Base-by-base conservation (phyloP, 148 eudicot genomes). In the Arctostaphylos glauca region DNA sequence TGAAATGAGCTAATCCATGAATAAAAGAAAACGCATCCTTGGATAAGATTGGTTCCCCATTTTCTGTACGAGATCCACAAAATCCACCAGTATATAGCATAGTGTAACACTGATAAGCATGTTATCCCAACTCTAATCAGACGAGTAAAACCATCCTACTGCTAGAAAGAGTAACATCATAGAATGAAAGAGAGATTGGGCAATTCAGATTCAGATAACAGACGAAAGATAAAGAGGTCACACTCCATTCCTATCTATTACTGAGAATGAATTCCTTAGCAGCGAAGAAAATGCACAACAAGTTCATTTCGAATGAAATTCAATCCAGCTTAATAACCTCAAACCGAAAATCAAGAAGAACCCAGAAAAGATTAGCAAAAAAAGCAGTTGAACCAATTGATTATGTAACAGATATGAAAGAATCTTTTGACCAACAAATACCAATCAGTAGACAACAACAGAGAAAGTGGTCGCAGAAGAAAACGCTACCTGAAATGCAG, bases 41-140 rank as follows among this genome's bases (percentile, higher is more conserved):
- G 77, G 48, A 74, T 66, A 16, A 53, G 52, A 68, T 55, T 38
- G 2, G 8, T 18, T 53, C 25, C 23, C 78, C 64, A 43, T 67
- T 43, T 71, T 54, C 48, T 49, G 78, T 79, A 70, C 44, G 12
- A 80, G 82, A 84, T 79, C 82, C 62, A 72, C 10, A 78, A 78
- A 56, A 74, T 25, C 25, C 41, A 64, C 21, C 15, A 1, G 67
- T 10, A 67, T 44, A 15, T 53, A 16, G 6, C 53, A 55, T 13
- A 75, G 6, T 9, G 9, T 58, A 58, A 60, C n/a, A 60, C 23
- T 82, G 38, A 77, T 83, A 23, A 5, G 60, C 44, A 62, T 64
- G 67, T 76, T 53, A 64, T 21, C 52, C 8, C 6, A 83, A 25
- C 66, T 52, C 44, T 14, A 66, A 68, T 54, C 48, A 53, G 56